phyloP scores from a whole-genome alignment of 805 yeast genomes.

The Cyberlindnera meyerae region DNA sequence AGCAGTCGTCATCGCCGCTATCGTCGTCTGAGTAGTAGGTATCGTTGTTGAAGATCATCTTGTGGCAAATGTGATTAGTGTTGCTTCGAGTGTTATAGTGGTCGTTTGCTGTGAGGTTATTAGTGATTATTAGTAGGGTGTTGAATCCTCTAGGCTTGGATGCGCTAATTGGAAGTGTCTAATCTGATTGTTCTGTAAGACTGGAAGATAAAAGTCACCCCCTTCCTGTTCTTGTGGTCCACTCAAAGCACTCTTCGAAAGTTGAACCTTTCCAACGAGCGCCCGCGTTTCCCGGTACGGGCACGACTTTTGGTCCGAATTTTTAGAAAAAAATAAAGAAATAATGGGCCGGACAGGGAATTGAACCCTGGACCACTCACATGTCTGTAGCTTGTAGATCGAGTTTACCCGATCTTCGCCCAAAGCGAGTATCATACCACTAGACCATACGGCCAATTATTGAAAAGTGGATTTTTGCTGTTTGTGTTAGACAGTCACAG shows the following conservation, averaged over 20 bases:
- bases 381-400: slow-evolving; percentile 12
- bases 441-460: slow-evolving; percentile 27
- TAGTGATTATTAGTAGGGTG: no score
- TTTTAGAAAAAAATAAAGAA: slow-evolving; percentile 8
- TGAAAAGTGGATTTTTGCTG: neutral
- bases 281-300: neutral
- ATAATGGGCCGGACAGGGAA: slow-evolving; percentile 28
- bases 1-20: slow-evolving; percentile 61
- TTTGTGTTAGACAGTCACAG: no score
- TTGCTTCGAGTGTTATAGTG: no score
- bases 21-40: slow-evolving; percentile 69
- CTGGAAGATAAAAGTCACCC: no score
- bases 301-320: slow-evolving; percentile 1
- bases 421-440: slow-evolving; percentile 30
- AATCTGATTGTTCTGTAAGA: no score
- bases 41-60: slow-evolving; percentile 36
- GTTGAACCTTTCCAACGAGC: neutral
- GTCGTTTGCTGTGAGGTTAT: no score
- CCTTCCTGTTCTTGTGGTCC: no score
- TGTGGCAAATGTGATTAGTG: neutral
- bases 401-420: slow-evolving; percentile 20
- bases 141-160: no score
- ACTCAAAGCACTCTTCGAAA: no score
- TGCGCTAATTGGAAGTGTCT: no score
- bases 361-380: slow-evolving; percentile 30